Evolutionary conservation across 345 rosid genomes (phyloP), one percentile per base, ranked within the genome.

Genomic region (Dipteronia dyeriana): DNA sequence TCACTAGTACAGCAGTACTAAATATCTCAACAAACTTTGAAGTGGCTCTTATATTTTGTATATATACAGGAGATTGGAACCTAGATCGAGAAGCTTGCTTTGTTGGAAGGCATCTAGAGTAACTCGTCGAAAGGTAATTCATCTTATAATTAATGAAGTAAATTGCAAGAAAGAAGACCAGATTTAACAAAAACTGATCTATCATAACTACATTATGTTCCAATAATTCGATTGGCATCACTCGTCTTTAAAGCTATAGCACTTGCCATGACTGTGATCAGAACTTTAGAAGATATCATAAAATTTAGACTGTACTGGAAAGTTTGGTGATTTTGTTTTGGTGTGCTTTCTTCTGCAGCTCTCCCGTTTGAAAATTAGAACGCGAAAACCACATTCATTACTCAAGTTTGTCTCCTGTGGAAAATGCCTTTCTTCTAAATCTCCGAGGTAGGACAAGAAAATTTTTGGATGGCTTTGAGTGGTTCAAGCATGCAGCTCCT

Each of bases 71-170:
- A 92, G 91, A 79, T 90, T 97, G 76, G 99, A 97, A 82, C 89
- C 98, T 1, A 86, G 86, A 79, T 90, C 99, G 4, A 91, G 94
- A 88, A 92, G 89, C 86, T 82, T 94, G 85, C 85, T 94, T 60
- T 91, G 99, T 86, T 92, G 97, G 99, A 94, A 91, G 82, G 88
- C 89, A 51, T 82, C 91, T 2, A 88, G 86, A 84, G 86, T 78
- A 65, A 86, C 88, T 11, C 89, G 90, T 49, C 86, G 88, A 22
- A 94, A 91, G 98, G 99, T 97, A 91, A 79, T 78, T 26, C 45
- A 76, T 68, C 41, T 66, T 41, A 20, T 25, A 54, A 41, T 25
- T 43, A 20, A 20, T 10, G 17, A 41, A 43, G 56, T 2, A 16
- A 43, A 68, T 9, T 41, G 45, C 45, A 41, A 41, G 45, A 43